Percentiles rank a stretch among this genome's conserved stretches.
These are phyloP conservation scores for Cryphonectria japonica DNA, from an alignment of 2,329 filamentous ascomycete genomes.

Conservation along the genomic window DNA sequence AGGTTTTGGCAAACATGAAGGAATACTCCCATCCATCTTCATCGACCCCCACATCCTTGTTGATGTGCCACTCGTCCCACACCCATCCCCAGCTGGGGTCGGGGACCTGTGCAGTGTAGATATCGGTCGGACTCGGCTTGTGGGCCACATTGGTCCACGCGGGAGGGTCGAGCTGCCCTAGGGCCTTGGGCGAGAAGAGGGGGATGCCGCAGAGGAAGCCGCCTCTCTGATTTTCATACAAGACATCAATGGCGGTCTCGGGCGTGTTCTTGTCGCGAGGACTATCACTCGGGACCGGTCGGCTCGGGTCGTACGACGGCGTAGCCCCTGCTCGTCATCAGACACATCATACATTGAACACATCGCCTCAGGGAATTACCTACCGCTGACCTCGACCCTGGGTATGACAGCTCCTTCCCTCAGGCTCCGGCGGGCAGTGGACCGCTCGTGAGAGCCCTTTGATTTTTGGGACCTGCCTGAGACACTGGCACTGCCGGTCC, in stretches of 20 bases:
- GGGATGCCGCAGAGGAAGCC: conserved; percentile 86
- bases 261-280: conserved; percentile 34
- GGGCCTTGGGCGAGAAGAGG: conserved; percentile 83
- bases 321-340: conserved; percentile 24
- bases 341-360: background rate
- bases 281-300: background rate
- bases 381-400: conserved; percentile 22
- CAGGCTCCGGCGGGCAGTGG: background rate
- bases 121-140: conserved; percentile 65
- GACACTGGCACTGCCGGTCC: conserved; percentile 14
- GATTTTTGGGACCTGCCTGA: conserved; percentile 14
- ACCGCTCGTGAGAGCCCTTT: conserved; percentile 4
- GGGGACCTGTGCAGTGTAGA: conserved; percentile 86
- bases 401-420: conserved; percentile 12
- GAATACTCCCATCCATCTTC: conserved; percentile 97
- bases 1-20: conserved; percentile 76
- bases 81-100: conserved; percentile 96
- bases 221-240: conserved; percentile 96
- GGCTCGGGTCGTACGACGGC: conserved; percentile 19
- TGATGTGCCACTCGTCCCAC: conserved; percentile 67
- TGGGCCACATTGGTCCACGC: conserved; percentile 79
- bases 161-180: conserved; percentile 83
- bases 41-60: conserved; percentile 79
- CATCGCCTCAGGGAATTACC: background rate
- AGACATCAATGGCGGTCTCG: conserved; percentile 73